Evolutionary conservation across 192 early-diverging fungal species (phyloP).

Genomic region (Dispira parvispora): DNA sequence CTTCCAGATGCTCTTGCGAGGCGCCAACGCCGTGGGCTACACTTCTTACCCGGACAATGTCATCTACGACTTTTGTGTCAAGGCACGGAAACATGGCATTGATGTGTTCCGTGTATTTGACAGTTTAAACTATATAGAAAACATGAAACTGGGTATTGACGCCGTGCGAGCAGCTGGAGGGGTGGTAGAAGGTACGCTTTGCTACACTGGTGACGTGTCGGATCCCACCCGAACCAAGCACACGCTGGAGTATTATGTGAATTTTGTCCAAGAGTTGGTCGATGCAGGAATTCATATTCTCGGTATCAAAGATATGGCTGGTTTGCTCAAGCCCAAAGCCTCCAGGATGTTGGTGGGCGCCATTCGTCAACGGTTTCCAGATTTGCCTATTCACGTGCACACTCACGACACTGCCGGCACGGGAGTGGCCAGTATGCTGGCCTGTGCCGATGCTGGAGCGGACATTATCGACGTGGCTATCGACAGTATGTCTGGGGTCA

Average conservation of each 20-base stretch:
- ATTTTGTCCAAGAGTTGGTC: conserved; percentile 77
- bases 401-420: conserved; percentile 97
- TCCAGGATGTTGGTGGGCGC: conserved; percentile 73
- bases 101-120: conserved; percentile 98
- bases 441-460: conserved; percentile 77
- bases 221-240: conserved; percentile 70
- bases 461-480: conserved; percentile 88
- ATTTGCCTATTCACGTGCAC: conserved; percentile 89
- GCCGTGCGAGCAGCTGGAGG: conserved; percentile 88
- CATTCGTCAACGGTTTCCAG: conserved; percentile 71
- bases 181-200: conserved; percentile 80
- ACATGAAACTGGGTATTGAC: conserved; percentile 85
- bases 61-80: conserved; percentile 89
- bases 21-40: conserved; percentile 95
- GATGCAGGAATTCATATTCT: conserved; percentile 83
- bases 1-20: conserved; percentile 97
- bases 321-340: conserved; percentile 81
- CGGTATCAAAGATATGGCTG: conserved; percentile 94
- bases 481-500: conserved; percentile 88
- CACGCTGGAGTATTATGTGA: conserved; percentile 81
- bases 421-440: conserved; percentile 89
- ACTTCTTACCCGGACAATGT: conserved; percentile 96
- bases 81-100: conserved; percentile 74
- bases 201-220: conserved; percentile 89
- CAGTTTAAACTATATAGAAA: conserved; percentile 92